Evolutionary conservation across 2,329 filamentous ascomycete genomes (phyloP).

Genomic region (Teratosphaeria destructans): DNA sequence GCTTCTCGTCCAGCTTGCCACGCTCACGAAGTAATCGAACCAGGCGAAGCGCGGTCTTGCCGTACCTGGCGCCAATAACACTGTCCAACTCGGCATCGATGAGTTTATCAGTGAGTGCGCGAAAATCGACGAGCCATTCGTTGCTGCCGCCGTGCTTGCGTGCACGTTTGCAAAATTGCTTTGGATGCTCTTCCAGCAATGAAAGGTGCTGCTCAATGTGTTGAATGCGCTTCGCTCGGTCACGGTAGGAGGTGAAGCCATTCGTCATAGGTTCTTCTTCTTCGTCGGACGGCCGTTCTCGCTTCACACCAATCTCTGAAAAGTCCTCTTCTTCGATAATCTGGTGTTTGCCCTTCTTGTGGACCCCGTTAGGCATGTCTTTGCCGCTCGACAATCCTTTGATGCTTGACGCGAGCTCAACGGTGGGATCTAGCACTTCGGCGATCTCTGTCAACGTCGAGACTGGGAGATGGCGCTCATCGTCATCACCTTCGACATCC

Average conservation of each 20-base stretch:
- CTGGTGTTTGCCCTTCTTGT: conserved; percentile 16
- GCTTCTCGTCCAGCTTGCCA: conserved; percentile 92
- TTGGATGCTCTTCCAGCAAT: conserved; percentile 58
- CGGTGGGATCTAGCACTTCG: conserved; percentile 28
- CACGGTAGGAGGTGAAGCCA: conserved; percentile 21
- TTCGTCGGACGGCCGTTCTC: conserved; percentile 15
- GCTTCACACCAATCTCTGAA: conserved; percentile 20
- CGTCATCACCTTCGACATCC: conserved; percentile 7
- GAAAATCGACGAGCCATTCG: conserved; percentile 81
- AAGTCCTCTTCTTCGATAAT: conserved; percentile 11
- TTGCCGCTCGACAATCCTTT: conserved; percentile 11
- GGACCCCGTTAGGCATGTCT: conserved; percentile 11
- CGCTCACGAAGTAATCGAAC: conserved; percentile 74
- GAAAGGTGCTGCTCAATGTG: conserved; percentile 64
- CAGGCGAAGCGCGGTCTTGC: conserved; percentile 67
- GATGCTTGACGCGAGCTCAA: conserved; percentile 29
- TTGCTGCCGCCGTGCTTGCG: conserved; percentile 49
- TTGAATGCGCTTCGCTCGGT: conserved; percentile 36
- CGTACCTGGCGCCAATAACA: conserved; percentile 67
- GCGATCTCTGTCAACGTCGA: conserved; percentile 33
- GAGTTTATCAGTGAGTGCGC: conserved; percentile 57
- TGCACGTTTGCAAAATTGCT: conserved; percentile 58
- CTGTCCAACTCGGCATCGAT: conserved; percentile 72
- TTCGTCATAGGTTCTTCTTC: conserved; percentile 15
- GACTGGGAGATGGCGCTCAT: conserved; percentile 24